These are phyloP conservation scores for Petunia hybrid DNA, from an alignment of 305 asterid species.

Conservation along the genomic window DNA sequence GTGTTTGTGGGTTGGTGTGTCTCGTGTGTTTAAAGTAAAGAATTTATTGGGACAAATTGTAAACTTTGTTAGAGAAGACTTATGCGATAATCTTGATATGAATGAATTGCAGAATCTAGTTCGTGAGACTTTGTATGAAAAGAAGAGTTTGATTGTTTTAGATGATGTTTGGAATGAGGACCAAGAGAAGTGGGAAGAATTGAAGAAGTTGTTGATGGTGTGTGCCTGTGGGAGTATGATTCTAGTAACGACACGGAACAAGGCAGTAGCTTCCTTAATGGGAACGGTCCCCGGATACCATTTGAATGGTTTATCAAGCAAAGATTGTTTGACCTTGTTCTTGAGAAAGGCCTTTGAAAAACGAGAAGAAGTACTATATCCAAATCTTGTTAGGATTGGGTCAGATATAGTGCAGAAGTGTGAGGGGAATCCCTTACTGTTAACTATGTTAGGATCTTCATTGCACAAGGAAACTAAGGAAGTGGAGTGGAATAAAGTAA, in stretches of 20 bases:
- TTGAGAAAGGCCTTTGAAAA: constrained; percentile 25
- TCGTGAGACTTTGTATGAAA: constrained; percentile 28
- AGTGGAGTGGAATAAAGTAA: constrained; percentile 41
- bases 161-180: constrained; percentile 46
- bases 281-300: constrained; percentile 33
- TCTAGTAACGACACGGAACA: constrained; percentile 34
- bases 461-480: constrained; percentile 35
- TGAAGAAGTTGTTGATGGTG: constrained; percentile 20
- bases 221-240: constrained; percentile 33
- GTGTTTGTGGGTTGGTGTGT: constrained; percentile 35
- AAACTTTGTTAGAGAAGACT: constrained; percentile 28
- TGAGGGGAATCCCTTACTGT: constrained; percentile 40
- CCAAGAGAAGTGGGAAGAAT: constrained; percentile 31
- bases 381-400: constrained; percentile 32
- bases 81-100: constrained; percentile 20
- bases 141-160: constrained; percentile 38
- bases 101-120: constrained; percentile 38
- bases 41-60: constrained; percentile 37
- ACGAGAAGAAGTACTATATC: constrained; percentile 21
- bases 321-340: constrained; percentile 40
- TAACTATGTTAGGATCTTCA: constrained; percentile 33
- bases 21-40: constrained; percentile 35
- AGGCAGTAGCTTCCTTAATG: constrained; percentile 29
- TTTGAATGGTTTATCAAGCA: constrained; percentile 21
- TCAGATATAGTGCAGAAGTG: constrained; percentile 37